Percentiles rank a stretch among this genome's conserved stretches.
These are phyloP conservation scores for Candida andamanensis DNA, from an alignment of 805 yeast species.

Conservation along the genomic window DNA sequence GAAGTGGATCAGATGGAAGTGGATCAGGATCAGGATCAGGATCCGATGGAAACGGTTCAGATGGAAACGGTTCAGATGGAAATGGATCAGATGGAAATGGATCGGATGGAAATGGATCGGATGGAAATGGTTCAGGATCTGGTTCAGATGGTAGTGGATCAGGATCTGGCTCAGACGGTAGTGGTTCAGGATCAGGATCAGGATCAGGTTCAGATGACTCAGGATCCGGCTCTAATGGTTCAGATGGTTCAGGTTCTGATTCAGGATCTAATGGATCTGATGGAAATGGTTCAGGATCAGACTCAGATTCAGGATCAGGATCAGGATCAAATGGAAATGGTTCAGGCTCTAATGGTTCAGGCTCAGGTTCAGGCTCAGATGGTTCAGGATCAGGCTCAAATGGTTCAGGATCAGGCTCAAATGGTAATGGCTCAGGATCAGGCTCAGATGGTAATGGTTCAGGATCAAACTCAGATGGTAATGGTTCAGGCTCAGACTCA, in stretches of 20 bases:
- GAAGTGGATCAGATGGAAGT: neutral
- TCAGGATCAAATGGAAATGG: neutral
- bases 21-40: neutral
- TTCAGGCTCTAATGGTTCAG: neutral
- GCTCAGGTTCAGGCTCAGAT: neutral
- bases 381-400: too few relatives aligned
- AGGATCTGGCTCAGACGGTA: too few relatives aligned
- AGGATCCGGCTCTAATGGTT: too few relatives aligned
- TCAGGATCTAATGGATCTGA: neutral
- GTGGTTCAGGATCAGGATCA: too few relatives aligned
- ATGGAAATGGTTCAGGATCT: neutral
- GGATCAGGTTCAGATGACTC: too few relatives aligned
- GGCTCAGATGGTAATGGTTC: slow-evolving; percentile 11
- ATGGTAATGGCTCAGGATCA: slow-evolving; percentile 17
- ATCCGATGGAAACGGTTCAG: neutral
- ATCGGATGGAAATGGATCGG: neutral
- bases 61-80: neutral
- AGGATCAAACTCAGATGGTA: too few relatives aligned
- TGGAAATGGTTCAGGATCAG: neutral
- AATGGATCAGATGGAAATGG: neutral
- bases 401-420: too few relatives aligned
- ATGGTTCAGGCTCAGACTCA: slow-evolving; percentile 1
- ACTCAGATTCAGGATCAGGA: neutral
- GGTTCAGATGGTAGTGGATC: too few relatives aligned
- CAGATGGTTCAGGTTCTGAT: too few relatives aligned